Evolutionary conservation across 2,329 filamentous ascomycete genomes (phyloP), one percentile per base, ranked within the genome.

Genomic region (Ceratocystis diversiconidia): DNA sequence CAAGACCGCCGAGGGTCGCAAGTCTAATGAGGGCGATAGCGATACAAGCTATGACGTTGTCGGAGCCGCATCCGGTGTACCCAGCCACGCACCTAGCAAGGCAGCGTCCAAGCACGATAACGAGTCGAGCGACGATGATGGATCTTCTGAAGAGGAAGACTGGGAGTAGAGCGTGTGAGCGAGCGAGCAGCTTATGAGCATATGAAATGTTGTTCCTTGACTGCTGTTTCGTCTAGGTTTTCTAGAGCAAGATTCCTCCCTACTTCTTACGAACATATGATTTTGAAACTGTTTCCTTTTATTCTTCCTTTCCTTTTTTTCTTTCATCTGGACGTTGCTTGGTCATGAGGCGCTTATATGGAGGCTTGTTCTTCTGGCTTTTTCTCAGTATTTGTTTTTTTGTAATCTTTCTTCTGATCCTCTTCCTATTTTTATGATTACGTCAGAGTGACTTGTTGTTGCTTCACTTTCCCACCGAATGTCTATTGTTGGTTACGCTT

Each of bases 31-130:
- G 72, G 85, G 91, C 6, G 94, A 94, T 71, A 96, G 92, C 73
- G 94, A 99, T 71, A 90, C 90, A 19, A 96, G 91, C 77, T 99
- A 99, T 74, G 94, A 99, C 74, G 82, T 99, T 43, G 90, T 99
- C 59, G 88, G 88, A 6, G 86, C 87, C 5, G 79, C 85, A 59
- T 92, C 88, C 63, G 89, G 88, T 61, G 83, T 84, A 57, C 85
- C 86, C 46, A 96, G 89, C 74, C 88, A 89, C 69, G 87, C 90
- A 19, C 88, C 90, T 28, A 83, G 76, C 73, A 64, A 65, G 44
- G 65, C 55, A 22, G 62, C 55, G 15, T 62, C 59, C 25, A 64
- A 62, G 62, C 85, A 83, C 72, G 84, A 84, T 30, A 85, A 83
- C 73, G 82, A 82, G 43, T 71, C 76, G 19, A 77, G 77, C 68